Evolutionary conservation across 2,329 filamentous ascomycete species (phyloP).

Genomic region (Xylaria sp.): DNA sequence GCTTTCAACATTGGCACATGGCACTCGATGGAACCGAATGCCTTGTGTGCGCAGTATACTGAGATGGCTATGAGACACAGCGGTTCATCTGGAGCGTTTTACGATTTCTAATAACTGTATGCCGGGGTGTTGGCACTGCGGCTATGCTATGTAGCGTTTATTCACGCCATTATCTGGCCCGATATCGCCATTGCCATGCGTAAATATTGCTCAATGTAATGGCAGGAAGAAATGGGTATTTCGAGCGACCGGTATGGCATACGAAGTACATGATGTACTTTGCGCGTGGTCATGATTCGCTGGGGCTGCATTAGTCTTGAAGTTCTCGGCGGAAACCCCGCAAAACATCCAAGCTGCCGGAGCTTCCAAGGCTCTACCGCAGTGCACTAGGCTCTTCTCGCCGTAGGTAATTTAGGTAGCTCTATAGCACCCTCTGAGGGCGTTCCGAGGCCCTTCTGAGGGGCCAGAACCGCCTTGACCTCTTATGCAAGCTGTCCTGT

Average conservation of each 20-base stretch:
- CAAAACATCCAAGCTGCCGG: conserved; percentile 23
- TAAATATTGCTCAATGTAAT: background rate
- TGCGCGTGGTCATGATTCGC: background rate
- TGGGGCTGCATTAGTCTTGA: conserved; percentile 6
- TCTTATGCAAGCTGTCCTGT: conserved; percentile 22
- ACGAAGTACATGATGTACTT: background rate
- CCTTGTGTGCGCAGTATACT: background rate
- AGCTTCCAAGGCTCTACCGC: background rate
- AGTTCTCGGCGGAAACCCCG: conserved; percentile 17
- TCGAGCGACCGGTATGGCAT: too few relatives aligned
- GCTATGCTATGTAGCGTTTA: background rate
- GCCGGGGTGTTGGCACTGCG: background rate
- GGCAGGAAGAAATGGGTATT: too few relatives aligned
- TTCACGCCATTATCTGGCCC: background rate
- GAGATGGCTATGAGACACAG: background rate
- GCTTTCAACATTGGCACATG: too few relatives aligned
- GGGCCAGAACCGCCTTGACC: background rate
- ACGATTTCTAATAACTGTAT: background rate
- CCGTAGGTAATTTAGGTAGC: too few relatives aligned
- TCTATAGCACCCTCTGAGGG: too few relatives aligned
- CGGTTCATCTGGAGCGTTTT: background rate
- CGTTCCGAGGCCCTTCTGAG: too few relatives aligned
- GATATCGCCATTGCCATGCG: background rate
- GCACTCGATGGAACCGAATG: background rate
- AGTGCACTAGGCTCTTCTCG: background rate